Conservation (phyloP, 176 grass and related monocot species). For the Cymbopogon citratus region DNA sequence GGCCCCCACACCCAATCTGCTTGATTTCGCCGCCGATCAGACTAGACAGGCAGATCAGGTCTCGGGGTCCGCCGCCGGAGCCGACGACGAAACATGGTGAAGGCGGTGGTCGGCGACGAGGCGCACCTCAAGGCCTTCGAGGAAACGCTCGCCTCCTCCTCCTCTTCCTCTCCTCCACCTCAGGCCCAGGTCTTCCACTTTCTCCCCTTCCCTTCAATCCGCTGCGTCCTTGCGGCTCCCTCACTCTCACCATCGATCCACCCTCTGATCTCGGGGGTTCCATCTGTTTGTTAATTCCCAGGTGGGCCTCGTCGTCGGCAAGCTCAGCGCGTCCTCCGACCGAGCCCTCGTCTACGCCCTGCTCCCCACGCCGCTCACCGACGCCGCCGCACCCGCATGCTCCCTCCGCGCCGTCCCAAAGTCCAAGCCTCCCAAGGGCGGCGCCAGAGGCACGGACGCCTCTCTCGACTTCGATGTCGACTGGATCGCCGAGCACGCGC, state of each 20-base stretch:
- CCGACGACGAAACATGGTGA: slow-evolving; percentile 44
- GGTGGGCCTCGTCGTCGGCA: slow-evolving; percentile 83
- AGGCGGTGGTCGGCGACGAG: slow-evolving; percentile 73
- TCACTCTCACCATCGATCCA: neutral
- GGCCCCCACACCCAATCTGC: no score
- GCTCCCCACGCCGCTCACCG: slow-evolving; percentile 81
- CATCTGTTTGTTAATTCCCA: neutral
- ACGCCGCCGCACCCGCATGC: slow-evolving; percentile 55
- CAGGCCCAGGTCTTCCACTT: slow-evolving; percentile 17
- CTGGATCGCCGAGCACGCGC: slow-evolving; percentile 89
- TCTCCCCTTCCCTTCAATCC: neutral
- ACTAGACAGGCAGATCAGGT: neutral
- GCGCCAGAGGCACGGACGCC: slow-evolving; percentile 7
- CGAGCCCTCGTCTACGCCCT: slow-evolving; percentile 75
- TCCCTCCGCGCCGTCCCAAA: slow-evolving; percentile 43
- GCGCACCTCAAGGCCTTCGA: slow-evolving; percentile 56
- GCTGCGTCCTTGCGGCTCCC: neutral
- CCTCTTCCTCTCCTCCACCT: slow-evolving; percentile 2
- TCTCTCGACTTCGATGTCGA: slow-evolving; percentile 68
- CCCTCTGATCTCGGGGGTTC: no score
- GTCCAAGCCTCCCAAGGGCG: slow-evolving; percentile 20
- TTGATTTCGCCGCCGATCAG: no score
- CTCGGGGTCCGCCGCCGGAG: neutral
- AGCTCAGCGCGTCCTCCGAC: slow-evolving; percentile 66
- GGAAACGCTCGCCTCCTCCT: slow-evolving; percentile 39